Percentiles rank a stretch among this genome's conserved stretches.
Evolutionary conservation across 768 basidiomycete species (phyloP).

Genomic region (Leccinum ochraceum): DNA sequence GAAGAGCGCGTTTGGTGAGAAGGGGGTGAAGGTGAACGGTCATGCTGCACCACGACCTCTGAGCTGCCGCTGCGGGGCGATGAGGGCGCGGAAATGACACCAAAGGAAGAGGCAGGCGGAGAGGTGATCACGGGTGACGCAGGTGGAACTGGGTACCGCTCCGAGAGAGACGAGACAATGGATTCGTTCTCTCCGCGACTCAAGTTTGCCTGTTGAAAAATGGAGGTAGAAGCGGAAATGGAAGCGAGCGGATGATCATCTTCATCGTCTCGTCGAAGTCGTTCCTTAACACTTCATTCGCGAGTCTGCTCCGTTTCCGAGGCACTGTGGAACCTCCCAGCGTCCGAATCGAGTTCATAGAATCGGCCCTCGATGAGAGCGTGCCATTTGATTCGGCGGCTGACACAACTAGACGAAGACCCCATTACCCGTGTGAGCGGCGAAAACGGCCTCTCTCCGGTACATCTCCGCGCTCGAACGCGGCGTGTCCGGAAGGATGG

Average conservation of each 20-base stretch:
- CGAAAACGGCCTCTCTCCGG: conserved; percentile 24
- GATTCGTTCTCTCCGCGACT: conserved; percentile 4
- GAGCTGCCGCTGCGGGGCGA: conserved; percentile 22
- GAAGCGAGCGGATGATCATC: background rate
- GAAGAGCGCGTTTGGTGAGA: conserved; percentile 1
- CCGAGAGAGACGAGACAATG: conserved; percentile 29
- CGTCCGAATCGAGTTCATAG: conserved; percentile 9
- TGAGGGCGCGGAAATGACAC: conserved; percentile 24
- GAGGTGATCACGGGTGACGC: conserved; percentile 32
- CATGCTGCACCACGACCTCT: conserved; percentile 13
- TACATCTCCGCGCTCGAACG: conserved; percentile 32
- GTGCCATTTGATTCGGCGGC: conserved; percentile 5
- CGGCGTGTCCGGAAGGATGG: conserved; percentile 31
- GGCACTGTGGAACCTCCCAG: conserved; percentile 10
- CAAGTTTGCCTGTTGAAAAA: background rate
- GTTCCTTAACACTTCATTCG: conserved; percentile 10
- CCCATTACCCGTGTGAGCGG: conserved; percentile 28
- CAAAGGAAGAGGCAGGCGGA: conserved; percentile 26
- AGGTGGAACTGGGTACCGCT: conserved; percentile 32
- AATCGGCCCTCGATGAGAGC: conserved; percentile 14
- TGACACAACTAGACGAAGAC: conserved; percentile 11
- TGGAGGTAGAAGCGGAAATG: background rate
- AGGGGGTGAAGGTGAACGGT: background rate
- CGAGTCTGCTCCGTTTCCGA: conserved; percentile 22
- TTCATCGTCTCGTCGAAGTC: conserved; percentile 1